phyloP scores from a whole-genome alignment of 805 yeast genomes.

The Sungouiozyma intestinalis region DNA sequence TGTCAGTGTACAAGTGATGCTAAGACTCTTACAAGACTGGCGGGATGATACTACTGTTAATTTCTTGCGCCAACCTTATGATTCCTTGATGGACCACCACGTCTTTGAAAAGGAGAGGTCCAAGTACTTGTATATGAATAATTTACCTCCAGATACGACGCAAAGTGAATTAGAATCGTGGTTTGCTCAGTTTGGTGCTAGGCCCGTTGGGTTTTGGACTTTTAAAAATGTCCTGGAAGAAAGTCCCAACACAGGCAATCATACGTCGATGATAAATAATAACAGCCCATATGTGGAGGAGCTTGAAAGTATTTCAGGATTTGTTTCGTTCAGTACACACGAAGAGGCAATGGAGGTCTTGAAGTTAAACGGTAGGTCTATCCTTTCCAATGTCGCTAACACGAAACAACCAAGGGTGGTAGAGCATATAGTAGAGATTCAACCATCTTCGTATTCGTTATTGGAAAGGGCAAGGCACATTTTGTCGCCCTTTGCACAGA shows the following conservation, averaged over 20 bases:
- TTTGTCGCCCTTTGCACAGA: constrained; percentile 72
- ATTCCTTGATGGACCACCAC: constrained; percentile 60
- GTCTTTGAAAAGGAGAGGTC: constrained; percentile 64
- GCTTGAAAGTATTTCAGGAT: constrained; percentile 54
- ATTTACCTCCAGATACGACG: constrained; percentile 76
- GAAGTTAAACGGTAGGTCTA: constrained; percentile 57
- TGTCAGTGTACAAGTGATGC: not conserved
- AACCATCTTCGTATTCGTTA: constrained; percentile 71
- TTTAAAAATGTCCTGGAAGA: constrained; percentile 43
- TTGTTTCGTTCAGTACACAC: constrained; percentile 74
- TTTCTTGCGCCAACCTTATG: constrained; percentile 43
- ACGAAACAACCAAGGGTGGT: constrained; percentile 29
- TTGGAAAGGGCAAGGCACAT: constrained; percentile 76
- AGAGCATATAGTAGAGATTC: constrained; percentile 71
- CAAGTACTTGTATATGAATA: constrained; percentile 67
- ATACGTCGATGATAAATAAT: constrained; percentile 18
- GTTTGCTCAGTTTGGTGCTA: constrained; percentile 79
- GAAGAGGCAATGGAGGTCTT: constrained; percentile 78
- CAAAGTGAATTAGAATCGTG: constrained; percentile 85
- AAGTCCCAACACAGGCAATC: constrained; percentile 8
- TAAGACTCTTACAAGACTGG: not conserved
- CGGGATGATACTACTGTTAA: not conserved
- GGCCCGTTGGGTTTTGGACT: constrained; percentile 87
- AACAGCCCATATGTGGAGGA: constrained; percentile 31
- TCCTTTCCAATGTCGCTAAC: constrained; percentile 27